These are phyloP conservation scores for Fusarium sp. DNA, from an alignment of 2,329 filamentous ascomycete genomes.

Conservation along the genomic window DNA sequence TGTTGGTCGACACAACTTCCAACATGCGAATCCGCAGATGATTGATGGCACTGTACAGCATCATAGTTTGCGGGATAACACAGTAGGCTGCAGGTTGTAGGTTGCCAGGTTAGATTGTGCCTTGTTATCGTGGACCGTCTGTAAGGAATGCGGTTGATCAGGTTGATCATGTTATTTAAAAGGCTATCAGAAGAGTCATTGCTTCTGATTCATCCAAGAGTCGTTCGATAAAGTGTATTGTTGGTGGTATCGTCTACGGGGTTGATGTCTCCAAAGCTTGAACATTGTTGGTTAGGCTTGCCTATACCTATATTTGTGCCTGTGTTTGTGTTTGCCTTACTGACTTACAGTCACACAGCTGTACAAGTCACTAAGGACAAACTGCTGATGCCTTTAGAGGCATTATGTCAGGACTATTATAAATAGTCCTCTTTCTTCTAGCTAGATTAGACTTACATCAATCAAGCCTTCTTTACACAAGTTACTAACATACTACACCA, in stretches of 20 bases:
- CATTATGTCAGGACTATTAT: too few relatives aligned
- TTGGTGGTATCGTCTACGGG: neutral
- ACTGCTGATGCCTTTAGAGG: too few relatives aligned
- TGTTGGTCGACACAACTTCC: neutral
- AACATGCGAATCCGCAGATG: neutral
- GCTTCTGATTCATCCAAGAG: neutral
- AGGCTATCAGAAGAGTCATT: neutral
- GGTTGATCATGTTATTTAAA: neutral
- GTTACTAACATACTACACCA: neutral
- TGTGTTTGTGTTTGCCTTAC: too few relatives aligned
- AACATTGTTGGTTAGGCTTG: too few relatives aligned
- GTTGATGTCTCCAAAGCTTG: neutral
- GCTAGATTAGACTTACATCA: too few relatives aligned
- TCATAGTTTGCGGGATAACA: neutral
- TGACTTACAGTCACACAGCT: too few relatives aligned
- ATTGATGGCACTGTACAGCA: conserved; percentile 3
- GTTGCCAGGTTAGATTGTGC: neutral
- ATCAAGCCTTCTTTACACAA: too few relatives aligned
- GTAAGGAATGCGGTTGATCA: neutral
- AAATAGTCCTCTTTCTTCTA: too few relatives aligned
- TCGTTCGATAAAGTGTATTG: neutral
- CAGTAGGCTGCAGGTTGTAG: neutral
- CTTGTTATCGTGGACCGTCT: neutral
- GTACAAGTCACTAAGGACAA: too few relatives aligned
- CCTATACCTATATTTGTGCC: too few relatives aligned